Evolutionary conservation across 2,329 filamentous ascomycete species (phyloP), one percentile per base, ranked within the genome.

Genomic region (Xylariaceae sp.): DNA sequence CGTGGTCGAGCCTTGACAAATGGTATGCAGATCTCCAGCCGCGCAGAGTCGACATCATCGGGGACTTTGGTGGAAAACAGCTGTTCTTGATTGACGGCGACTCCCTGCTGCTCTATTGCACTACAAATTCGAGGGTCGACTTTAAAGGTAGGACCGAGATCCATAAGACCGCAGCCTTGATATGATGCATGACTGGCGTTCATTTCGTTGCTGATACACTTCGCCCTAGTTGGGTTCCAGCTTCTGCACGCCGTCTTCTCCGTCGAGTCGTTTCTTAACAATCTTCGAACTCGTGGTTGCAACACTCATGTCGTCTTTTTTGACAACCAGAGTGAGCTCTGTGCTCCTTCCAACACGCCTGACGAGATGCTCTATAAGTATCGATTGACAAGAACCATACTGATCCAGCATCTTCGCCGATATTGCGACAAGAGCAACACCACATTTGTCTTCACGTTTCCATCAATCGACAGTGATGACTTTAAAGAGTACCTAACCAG

Each of bases 251-350:
- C 86, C 0, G 80, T 86, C 3, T 88, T 88, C 68, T 80, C 83
- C 1, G 82, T 90, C 0, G 89, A 92, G 71, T 76, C 75, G 6
- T 86, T 90, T 64, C 77, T 92, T 1, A 72, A 76, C 48, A 79
- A 83, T 57, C 77, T 92, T 13, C 75, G 78, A 48, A 78, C 80
- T 57, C 78, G 87, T 53, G 85, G 86, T 56, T 90, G 88, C 71
- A 84, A 85, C 58, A 92, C 91, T 66, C 82, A 90, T 62, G 72
- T 92, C 61, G 74, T 85, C 13, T 92, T 90, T 75, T 89, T 92
- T 67, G 77, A 83, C 30, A 74, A 76, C 57, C 77, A 86, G 57
- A 73, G 79, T 64, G 68, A 76, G 4, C 74, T 86, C 9, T 88
- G 84, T 66, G 72, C 87, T 11, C 84, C 87, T 3, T 67, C 71